Base-by-base conservation (phyloP, 768 basidiomycete species). In the Podaxis sp. region DNA sequence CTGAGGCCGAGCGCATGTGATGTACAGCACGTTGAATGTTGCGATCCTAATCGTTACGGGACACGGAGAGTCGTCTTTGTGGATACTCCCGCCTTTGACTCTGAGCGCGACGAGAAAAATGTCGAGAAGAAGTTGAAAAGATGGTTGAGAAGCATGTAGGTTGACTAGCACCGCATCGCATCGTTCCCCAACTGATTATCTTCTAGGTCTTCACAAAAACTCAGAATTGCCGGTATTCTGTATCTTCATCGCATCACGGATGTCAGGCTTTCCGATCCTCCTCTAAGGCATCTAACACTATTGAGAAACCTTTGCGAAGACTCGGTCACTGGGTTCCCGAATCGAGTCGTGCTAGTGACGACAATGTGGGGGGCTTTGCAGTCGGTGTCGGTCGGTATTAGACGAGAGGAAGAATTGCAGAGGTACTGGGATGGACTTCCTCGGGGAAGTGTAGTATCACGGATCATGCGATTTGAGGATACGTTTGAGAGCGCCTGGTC, bases 221-320 rank as follows among this genome's bases (percentile, higher is more conserved):
- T 61, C 42, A 53, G 13, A 37, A 60, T 65, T n/a, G 48, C 35
- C 3, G 64, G 62, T 11, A 63, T 65, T 16, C 54, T 65, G 9
- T 65, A 65, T 23, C 64, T 65, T 14, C 55, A 63, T 35, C 55
- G 57, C 3, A 65, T 62, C 23, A 62, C 64, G 46, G 61, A 65
- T 35, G 51, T 48, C 40, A 62, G 54, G 25, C 56, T 65, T 50
- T 57, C 64, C 1, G 64, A 65, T 23, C 64, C 59, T 14, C 64
- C 59, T 2, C 47, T 55, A 14, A 40, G 50, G 10, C 61, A 53
- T 32, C 50, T 62, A n/a, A 44, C 52, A 10, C 46, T 61, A 44
- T 53, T 65, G 27, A 50, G 58, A 38, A 52, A 48, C 7, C 27
- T 65, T 21, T 54, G 53, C 32, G 44, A 53, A 11, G 51, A 54